Evolutionary conservation across 805 yeast genomes (phyloP).

Genomic region (Scheffersomyces ergatensis): DNA sequence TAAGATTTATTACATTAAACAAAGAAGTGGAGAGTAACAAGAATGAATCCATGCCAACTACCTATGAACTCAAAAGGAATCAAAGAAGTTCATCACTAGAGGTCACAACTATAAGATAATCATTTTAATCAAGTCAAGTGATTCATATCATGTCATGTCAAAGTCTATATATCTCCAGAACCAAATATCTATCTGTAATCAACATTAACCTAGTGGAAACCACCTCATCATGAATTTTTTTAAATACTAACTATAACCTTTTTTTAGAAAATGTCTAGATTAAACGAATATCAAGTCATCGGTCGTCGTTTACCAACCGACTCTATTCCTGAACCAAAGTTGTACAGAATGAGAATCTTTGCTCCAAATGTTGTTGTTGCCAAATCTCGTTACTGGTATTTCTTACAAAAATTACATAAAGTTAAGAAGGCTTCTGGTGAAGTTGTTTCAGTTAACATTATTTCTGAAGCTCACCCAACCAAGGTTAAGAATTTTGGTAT

Average conservation of each 20-base stretch:
- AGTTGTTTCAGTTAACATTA: slow-evolving; percentile 87
- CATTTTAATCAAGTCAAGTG: too few relatives aligned
- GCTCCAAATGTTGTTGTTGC: slow-evolving; percentile 99
- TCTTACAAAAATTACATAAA: slow-evolving; percentile 98
- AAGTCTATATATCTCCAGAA: too few relatives aligned
- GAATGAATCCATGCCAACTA: too few relatives aligned
- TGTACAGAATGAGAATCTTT: slow-evolving; percentile 99
- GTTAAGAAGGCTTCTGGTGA: slow-evolving; percentile 99
- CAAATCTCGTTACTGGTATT: slow-evolving; percentile 99
- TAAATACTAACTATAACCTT: slow-evolving; percentile 19
- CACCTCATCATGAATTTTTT: too few relatives aligned
- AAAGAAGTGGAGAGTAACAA: too few relatives aligned
- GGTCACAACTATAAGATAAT: too few relatives aligned
- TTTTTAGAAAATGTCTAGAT: slow-evolving; percentile 69
- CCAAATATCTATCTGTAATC: too few relatives aligned
- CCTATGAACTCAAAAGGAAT: too few relatives aligned
- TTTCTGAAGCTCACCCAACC: slow-evolving; percentile 95
- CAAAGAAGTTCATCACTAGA: too few relatives aligned
- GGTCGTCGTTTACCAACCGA: slow-evolving; percentile 99
- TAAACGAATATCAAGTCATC: slow-evolving; percentile 99
- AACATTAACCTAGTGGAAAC: too few relatives aligned
- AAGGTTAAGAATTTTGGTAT: slow-evolving; percentile 99
- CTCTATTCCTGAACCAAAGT: slow-evolving; percentile 98
- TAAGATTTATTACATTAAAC: too few relatives aligned
- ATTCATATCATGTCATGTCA: too few relatives aligned